phyloP scores from a whole-genome alignment of 192 early-diverging fungal species.

The Piromyces finnis region DNA sequence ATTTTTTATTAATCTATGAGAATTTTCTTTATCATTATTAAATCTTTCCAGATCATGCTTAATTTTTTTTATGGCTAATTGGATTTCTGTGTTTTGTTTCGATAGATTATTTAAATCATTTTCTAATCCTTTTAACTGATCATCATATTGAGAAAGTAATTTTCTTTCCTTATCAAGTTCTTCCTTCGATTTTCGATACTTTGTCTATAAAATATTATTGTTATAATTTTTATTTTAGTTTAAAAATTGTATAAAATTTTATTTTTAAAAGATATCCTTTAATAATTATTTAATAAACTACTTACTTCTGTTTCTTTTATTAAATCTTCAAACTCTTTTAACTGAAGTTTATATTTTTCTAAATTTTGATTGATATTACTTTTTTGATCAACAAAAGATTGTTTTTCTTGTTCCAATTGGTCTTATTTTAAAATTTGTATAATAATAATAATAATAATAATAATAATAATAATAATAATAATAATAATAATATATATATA shows the following conservation, averaged over 20 bases:
- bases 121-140: conserved; percentile 56
- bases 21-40: conserved; percentile 33
- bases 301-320: conserved; percentile 11
- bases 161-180: conserved; percentile 42
- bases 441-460: no score
- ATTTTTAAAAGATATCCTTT: no score
- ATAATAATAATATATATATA: no score
- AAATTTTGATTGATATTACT: conserved; percentile 22
- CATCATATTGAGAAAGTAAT: conserved; percentile 53
- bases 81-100: conserved; percentile 39
- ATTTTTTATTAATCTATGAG: conserved; percentile 18
- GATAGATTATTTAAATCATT: conserved; percentile 43
- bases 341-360: not conserved
- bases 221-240: no score
- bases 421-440: conserved; percentile 9
- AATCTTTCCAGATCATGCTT: conserved; percentile 57
- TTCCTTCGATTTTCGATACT: conserved; percentile 15
- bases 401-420: conserved; percentile 28
- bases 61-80: conserved; percentile 66
- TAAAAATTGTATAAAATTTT: no score
- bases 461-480: no score
- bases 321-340: conserved; percentile 4
- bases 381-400: conserved; percentile 16
- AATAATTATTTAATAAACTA: no score
- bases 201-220: not conserved